Evolutionary conservation across 345 rosid genomes (phyloP), one percentile per base, ranked within the genome.

Genomic region (Orychophragmus violaceus): DNA sequence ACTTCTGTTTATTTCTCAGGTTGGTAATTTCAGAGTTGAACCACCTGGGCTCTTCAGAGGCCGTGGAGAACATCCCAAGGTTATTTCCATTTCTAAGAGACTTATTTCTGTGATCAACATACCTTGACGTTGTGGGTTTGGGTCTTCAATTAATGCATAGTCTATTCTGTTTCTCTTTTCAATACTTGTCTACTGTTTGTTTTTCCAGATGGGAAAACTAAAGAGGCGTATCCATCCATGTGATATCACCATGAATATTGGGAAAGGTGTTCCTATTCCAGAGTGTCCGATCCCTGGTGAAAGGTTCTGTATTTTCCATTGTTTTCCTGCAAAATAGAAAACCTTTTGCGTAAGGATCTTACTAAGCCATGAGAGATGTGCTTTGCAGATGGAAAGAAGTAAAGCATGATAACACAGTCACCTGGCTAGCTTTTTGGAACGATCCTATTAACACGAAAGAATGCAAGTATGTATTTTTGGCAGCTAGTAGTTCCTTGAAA

Each of bases 51-150:
- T 95, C 64, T 95, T 95, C 78, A 84, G 99, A 75, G 99, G 99
- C 59, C 95, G 99, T 32, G 99, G 99, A 74, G 99, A 95, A 79
- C 99, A 95, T 82, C 99, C 99, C 54, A 95, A 95, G 99, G 99
- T 89, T 78, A 62, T 53, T 33, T 16, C 45, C 21, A 13, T 74
- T 24, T 62, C 42, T n/a, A n/a, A n/a, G 14, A 25, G 54, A 66
- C 59, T 66, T 22, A n/a, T 33, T 23, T 39, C 21, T 64, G n/a
- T 76, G 61, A 64, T 30, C 16, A 69, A 33, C 19, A n/a, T n/a
- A 61, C 19, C 23, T 17, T 62, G 46, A 35, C 9, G 27, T 45
- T 74, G 51, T 58, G 54, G 67, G 30, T 50, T 46, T 64, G 30
- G 33, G 17, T 61, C 36, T 65, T 39, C 50, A 65, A 6, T 60